A percentile compares a stretch with the other conserved stretches of the same genome.
Evolutionary conservation across 768 basidiomycete genomes (phyloP).

Genomic region (Agaricus subrufescens): DNA sequence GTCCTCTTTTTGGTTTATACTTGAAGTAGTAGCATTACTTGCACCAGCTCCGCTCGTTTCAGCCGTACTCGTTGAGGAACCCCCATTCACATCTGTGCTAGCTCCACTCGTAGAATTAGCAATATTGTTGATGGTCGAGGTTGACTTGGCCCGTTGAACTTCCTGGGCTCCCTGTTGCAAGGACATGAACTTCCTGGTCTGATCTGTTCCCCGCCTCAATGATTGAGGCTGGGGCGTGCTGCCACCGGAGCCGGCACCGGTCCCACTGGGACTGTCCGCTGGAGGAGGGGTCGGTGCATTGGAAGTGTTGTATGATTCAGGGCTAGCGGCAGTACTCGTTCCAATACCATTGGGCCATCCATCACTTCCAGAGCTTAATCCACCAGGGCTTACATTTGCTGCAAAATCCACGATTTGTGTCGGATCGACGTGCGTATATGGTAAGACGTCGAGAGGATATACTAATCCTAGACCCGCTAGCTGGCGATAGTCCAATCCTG

Average conservation of each 20-base stretch:
- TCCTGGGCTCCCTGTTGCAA: conserved; percentile 60
- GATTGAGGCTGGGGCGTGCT: conserved; percentile 16
- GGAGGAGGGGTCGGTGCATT: conserved; percentile 74
- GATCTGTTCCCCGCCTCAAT: conserved; percentile 20
- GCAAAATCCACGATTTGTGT: conserved; percentile 57
- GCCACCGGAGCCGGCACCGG: neutral
- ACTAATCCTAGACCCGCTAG: conserved; percentile 52
- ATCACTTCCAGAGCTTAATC: conserved; percentile 73
- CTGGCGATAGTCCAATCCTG: conserved; percentile 55
- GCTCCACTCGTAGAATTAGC: conserved; percentile 12
- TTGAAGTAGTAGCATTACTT: conserved; percentile 16
- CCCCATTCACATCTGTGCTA: conserved; percentile 25
- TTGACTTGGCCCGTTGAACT: conserved; percentile 46
- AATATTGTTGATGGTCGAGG: conserved; percentile 12
- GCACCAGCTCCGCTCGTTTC: conserved; percentile 36
- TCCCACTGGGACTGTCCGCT: conserved; percentile 38
- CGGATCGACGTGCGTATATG: conserved; percentile 85
- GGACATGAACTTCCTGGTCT: conserved; percentile 57
- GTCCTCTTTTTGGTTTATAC: conserved; percentile 11
- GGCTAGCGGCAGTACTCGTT: conserved; percentile 70
- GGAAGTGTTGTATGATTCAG: conserved; percentile 66
- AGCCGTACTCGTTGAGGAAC: conserved; percentile 65
- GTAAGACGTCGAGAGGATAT: conserved; percentile 50
- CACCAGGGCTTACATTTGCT: conserved; percentile 7
- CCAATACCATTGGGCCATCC: conserved; percentile 69